Evolutionary conservation across 1,139 yeast species (phyloP).

Genomic region (Meyerozyma athensensis): DNA sequence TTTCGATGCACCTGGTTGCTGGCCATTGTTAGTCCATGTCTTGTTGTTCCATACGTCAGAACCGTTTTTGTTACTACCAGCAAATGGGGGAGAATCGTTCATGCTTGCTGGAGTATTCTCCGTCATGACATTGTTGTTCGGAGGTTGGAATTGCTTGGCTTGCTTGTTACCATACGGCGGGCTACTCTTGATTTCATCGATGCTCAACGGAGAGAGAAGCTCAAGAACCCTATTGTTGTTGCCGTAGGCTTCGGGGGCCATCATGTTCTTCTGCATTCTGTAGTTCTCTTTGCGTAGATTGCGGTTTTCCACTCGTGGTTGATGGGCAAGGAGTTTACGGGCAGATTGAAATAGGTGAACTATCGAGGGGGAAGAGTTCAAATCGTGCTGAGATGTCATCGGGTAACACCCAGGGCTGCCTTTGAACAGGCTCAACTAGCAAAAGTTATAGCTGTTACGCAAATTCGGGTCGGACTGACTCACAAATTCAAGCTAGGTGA

Average conservation of each 20-base stretch:
- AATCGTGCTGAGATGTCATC: constrained; percentile 10
- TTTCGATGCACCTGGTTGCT: background rate
- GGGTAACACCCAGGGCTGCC: background rate
- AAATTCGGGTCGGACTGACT: too few species aligned
- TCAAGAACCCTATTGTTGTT: constrained; percentile 9
- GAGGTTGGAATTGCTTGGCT: constrained; percentile 9
- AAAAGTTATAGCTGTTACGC: too few species aligned
- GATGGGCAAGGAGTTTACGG: constrained; percentile 34
- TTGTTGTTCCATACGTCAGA: constrained; percentile 5
- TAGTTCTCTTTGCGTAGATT: constrained; percentile 33
- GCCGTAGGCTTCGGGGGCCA: constrained; percentile 3
- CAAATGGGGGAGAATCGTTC: constrained; percentile 2
- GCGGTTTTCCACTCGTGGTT: constrained; percentile 40
- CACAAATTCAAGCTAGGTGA: too few species aligned
- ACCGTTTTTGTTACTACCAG: background rate
- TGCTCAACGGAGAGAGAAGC: constrained; percentile 12
- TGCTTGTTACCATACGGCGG: constrained; percentile 1
- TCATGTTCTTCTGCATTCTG: constrained; percentile 14
- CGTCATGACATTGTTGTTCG: background rate
- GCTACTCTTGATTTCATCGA: constrained; percentile 4
- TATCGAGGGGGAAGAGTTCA: constrained; percentile 33
- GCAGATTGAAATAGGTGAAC: constrained; percentile 43
- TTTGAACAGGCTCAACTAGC: too few species aligned
- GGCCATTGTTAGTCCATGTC: constrained; percentile 1
- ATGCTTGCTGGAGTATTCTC: constrained; percentile 1